Percentiles rank a stretch among this genome's conserved stretches.
phyloP scores from a whole-genome alignment of 768 basidiomycete genomes.

The Flagelloscypha sp. region DNA sequence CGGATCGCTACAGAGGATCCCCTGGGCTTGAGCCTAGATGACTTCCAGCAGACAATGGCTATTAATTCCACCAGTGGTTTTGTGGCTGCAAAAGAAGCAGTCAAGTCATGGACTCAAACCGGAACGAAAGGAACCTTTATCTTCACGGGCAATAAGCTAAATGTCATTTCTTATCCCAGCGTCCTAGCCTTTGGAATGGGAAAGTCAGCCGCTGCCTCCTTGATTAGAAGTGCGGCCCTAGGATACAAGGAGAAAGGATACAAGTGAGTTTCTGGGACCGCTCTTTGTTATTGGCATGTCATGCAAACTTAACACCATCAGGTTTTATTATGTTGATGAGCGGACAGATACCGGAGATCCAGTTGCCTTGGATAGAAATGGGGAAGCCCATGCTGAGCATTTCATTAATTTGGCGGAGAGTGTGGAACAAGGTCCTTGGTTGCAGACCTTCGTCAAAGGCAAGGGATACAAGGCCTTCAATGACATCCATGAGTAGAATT shows the following conservation, averaged over 20 bases:
- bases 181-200: background rate
- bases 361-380: background rate
- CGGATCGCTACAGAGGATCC: no score
- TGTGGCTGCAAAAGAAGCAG: background rate
- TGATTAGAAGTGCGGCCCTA: background rate
- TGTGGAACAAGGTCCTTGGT: background rate
- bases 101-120: background rate
- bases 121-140: background rate
- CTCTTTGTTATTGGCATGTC: background rate
- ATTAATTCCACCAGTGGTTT: background rate
- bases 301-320: background rate
- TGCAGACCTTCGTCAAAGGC: background rate
- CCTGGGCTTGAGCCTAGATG: no score
- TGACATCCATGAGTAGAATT: no score
- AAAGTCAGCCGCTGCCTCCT: background rate
- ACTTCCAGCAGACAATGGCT: background rate
- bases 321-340: background rate
- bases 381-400: background rate
- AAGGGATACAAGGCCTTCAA: background rate
- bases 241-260: background rate
- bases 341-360: background rate
- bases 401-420: background rate
- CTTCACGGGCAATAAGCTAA: background rate
- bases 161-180: background rate
- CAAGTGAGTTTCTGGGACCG: background rate